phyloP scores from a whole-genome alignment of 1,139 yeast genomes.

The Nematodospora anomalae region DNA sequence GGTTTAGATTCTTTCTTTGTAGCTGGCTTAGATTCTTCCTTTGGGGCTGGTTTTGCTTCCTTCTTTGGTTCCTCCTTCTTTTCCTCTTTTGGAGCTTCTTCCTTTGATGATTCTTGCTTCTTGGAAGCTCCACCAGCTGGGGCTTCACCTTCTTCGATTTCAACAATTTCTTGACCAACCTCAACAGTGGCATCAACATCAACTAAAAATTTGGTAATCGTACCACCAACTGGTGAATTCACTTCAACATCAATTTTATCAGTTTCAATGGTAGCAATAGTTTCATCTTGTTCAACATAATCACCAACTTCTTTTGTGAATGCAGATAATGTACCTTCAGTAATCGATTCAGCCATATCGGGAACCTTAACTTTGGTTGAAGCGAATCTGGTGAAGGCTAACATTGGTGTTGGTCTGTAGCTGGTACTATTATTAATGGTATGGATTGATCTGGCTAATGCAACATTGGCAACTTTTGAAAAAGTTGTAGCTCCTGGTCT shows the following conservation, averaged over 20 bases:
- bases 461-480: slow-evolving; percentile 13
- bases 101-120: slow-evolving; percentile 29
- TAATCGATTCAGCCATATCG: slow-evolving; percentile 97
- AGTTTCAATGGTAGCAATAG: slow-evolving; percentile 95
- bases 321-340: slow-evolving; percentile 91
- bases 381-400: slow-evolving; percentile 38
- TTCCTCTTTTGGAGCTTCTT: slow-evolving; percentile 43
- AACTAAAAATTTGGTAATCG: slow-evolving; percentile 80
- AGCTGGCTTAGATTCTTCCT: slow-evolving; percentile 20
- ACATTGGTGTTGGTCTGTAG: slow-evolving; percentile 6
- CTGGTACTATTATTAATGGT: slow-evolving; percentile 3
- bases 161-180: slow-evolving; percentile 91
- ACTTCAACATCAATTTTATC: slow-evolving; percentile 98
- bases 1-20: slow-evolving; percentile 22
- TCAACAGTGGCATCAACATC: slow-evolving; percentile 89
- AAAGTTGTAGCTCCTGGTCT: slow-evolving; percentile 7
- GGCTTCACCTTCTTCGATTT: slow-evolving; percentile 87
- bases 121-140: slow-evolving; percentile 66
- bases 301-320: slow-evolving; percentile 86
- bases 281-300: slow-evolving; percentile 82
- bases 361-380: slow-evolving; percentile 80
- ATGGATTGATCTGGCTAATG: slow-evolving; percentile 13
- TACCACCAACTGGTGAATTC: slow-evolving; percentile 91
- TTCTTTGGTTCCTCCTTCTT: slow-evolving; percentile 49
- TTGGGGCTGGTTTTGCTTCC: slow-evolving; percentile 42